These are phyloP conservation scores for Allantophomopsis cytisporea DNA, from an alignment of 2,329 filamentous ascomycete genomes.

Conservation along the genomic window DNA sequence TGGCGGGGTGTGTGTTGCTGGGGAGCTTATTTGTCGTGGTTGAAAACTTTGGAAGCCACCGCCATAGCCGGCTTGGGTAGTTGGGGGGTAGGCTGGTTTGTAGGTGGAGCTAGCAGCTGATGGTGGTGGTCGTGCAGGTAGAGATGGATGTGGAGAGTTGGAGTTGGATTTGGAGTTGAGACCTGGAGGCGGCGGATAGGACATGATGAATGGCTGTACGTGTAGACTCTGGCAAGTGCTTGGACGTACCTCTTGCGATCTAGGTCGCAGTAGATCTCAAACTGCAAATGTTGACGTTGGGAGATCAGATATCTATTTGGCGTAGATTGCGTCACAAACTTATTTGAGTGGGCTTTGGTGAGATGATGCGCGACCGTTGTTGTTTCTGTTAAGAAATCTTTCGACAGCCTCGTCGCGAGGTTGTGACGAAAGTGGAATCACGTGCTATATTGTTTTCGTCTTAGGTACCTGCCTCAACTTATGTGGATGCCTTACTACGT, in stretches of 20 bases:
- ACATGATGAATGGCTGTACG: constrained; percentile 53
- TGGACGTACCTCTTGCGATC: constrained; percentile 21
- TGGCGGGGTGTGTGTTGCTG: constrained; percentile 9
- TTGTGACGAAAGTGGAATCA: too few relatives aligned
- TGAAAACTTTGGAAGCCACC: constrained; percentile 40
- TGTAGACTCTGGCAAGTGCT: constrained; percentile 14
- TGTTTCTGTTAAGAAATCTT: too few relatives aligned
- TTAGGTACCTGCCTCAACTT: too few relatives aligned
- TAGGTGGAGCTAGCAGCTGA: constrained; percentile 18
- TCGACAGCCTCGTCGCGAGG: too few relatives aligned
- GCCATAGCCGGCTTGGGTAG: constrained; percentile 6
- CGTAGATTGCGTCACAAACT: too few relatives aligned
- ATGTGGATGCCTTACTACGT: too few relatives aligned
- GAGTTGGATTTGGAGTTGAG: constrained; percentile 28
- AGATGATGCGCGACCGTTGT: too few relatives aligned
- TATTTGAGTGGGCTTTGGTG: too few relatives aligned
- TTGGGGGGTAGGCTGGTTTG: constrained; percentile 9
- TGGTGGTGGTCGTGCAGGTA: constrained; percentile 66
- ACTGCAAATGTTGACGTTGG: too few relatives aligned
- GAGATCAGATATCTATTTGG: too few relatives aligned
- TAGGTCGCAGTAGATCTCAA: constrained; percentile 7
- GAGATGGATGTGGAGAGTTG: constrained; percentile 40
- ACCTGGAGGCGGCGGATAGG: constrained; percentile 79
- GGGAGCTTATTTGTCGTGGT: constrained; percentile 39
- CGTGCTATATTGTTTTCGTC: too few relatives aligned